Evolutionary conservation across 805 yeast genomes (phyloP).

Genomic region (Cyberlindnera bimundalis): DNA sequence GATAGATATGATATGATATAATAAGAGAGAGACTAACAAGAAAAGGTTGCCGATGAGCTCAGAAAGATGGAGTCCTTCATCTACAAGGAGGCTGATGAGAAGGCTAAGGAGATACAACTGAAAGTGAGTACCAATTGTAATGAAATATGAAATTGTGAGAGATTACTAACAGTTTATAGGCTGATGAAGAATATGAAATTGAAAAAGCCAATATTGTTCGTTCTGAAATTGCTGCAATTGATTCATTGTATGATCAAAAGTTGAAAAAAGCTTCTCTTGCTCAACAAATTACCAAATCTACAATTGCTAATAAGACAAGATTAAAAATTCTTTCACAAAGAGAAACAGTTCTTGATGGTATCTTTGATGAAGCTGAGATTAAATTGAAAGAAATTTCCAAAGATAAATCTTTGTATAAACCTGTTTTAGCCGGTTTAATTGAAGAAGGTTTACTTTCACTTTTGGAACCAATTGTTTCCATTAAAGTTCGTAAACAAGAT

Average conservation of each 20-base stretch:
- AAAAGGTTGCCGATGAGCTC: conserved; percentile 88
- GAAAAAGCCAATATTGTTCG: conserved; percentile 95
- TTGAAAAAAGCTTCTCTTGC: conserved; percentile 88
- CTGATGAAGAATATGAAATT: conserved; percentile 97
- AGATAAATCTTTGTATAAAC: conserved; percentile 58
- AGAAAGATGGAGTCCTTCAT: conserved; percentile 98
- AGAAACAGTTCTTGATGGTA: conserved; percentile 71
- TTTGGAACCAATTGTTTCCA: conserved; percentile 63
- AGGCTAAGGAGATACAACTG: conserved; percentile 91
- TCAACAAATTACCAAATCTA: conserved; percentile 93
- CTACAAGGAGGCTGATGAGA: conserved; percentile 98
- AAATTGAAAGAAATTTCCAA: conserved; percentile 57
- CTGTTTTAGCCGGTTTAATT: conserved; percentile 70
- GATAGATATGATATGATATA: no score
- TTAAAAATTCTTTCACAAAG: conserved; percentile 84
- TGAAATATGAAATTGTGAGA: no score
- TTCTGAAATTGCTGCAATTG: conserved; percentile 86
- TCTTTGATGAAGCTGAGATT: conserved; percentile 66
- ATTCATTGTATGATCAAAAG: conserved; percentile 71
- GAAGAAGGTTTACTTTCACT: conserved; percentile 72
- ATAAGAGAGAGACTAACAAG: no score
- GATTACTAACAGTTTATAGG: no score
- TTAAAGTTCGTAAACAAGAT: conserved; percentile 69
- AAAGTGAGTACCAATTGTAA: conserved; percentile 54
- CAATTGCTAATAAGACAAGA: conserved; percentile 93